These are phyloP conservation scores for Borovskyia barvae DNA, from an alignment of 208 protist genomes.

Conservation along the genomic window DNA sequence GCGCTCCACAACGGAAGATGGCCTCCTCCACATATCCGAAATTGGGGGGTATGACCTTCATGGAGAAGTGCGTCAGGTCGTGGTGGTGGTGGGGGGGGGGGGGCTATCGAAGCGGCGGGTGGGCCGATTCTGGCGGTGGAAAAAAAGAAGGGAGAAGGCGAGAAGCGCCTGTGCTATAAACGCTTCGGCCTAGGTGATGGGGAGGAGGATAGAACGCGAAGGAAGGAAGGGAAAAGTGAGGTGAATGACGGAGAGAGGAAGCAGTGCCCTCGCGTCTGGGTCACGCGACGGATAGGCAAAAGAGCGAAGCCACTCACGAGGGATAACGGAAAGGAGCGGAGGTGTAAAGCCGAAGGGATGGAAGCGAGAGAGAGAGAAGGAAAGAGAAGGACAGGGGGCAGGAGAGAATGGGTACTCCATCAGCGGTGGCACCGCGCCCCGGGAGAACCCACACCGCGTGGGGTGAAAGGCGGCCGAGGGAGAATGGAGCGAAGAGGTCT, in stretches of 20 bases:
- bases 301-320: too few species aligned
- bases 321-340: background rate
- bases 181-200: background rate
- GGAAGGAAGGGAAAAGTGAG: background rate
- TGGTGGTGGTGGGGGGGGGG: background rate
- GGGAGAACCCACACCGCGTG: too few species aligned
- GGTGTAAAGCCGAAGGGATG: background rate
- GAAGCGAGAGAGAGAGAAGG: background rate
- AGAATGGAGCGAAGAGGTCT: too few species aligned
- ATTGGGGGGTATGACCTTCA: slow-evolving; percentile 93
- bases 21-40: slow-evolving; percentile 97
- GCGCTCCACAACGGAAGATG: slow-evolving; percentile 95
- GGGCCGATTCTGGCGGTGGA: too few species aligned
- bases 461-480: too few species aligned
- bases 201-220: background rate
- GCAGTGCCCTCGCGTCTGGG: background rate
- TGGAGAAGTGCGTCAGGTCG: slow-evolving; percentile 12
- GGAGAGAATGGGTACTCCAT: too few species aligned
- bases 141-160: too few species aligned
- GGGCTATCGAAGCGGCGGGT: too few species aligned
- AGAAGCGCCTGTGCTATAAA: too few species aligned
- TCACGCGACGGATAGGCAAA: background rate
- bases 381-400: background rate
- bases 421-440: too few species aligned
- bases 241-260: slow-evolving; percentile 1